Evolutionary conservation across 495 filamentous ascomycete species (phyloP), one percentile per base, ranked within the genome.

Genomic region (Neurospora africana): DNA sequence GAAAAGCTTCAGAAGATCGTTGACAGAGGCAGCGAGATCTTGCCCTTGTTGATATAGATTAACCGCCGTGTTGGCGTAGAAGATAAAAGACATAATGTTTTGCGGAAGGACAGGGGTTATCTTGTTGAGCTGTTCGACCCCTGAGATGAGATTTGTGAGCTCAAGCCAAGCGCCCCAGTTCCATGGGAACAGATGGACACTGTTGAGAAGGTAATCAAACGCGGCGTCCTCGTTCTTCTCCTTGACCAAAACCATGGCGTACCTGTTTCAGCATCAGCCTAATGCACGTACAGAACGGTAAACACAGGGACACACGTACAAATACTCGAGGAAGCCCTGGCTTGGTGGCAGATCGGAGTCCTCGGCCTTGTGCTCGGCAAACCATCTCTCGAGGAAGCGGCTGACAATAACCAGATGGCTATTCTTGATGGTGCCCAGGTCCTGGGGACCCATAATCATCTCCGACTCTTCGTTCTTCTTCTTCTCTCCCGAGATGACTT

Each of bases 151-250:
- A 23, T 96, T 86, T 21, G 89, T 89, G 71, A 99, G 84, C 80
- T 98, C 96, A 33, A 93, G 85, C 96, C 96, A 99, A 35, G 93
- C 92, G 2, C 93, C 93, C 96, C 96, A 99, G 80, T 98, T 96
- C 84, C 92, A 96, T 4, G 94, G 91, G 77, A 91, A 94, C 65
- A 91, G 81, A 77, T 94, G 91, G 8, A 97, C 91, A 77, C 94
- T 97, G 74, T 87, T 85, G 43, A 97, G 84, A 6, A 98, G 84
- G 86, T 92, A 97, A 69, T 89, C 87, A 78, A 92, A 89, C 10
- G 95, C 95, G 68, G 90, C 84, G 37, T 89, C 87, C 71, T 95
- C 94, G 74, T 95, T 97, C 80, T 96, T 96, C 67, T 93, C 89
- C 80, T 94, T 97, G 5, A 90, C 84, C n/a, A 98, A 84, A 41